phyloP scores from a whole-genome alignment of 164 flowering plant genomes.

The Macadamia integrifolia region DNA sequence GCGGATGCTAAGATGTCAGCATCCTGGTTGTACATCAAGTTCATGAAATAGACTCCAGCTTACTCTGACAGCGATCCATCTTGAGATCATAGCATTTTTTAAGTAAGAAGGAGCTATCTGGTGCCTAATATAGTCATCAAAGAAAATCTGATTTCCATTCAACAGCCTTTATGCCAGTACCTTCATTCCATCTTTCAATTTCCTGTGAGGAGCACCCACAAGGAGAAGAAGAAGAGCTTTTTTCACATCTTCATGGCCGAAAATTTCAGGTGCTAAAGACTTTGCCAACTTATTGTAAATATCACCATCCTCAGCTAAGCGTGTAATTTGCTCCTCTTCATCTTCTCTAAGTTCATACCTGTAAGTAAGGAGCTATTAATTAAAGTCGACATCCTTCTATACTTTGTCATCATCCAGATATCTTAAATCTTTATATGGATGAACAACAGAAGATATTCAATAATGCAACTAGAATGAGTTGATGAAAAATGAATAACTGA shows the following conservation, averaged over 20 bases:
- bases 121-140: background rate
- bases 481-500: too few relatives aligned
- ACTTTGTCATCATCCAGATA: background rate
- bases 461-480: too few relatives aligned
- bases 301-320: conserved; percentile 92
- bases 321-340: conserved; percentile 83
- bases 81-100: background rate
- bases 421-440: too few relatives aligned
- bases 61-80: background rate
- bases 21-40: background rate
- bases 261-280: conserved; percentile 97
- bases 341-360: conserved; percentile 82
- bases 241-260: conserved; percentile 97
- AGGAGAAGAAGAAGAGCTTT: conserved; percentile 97
- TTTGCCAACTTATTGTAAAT: conserved; percentile 81
- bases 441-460: too few relatives aligned
- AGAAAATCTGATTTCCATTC: background rate
- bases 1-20: background rate
- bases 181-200: conserved; percentile 98
- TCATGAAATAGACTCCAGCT: background rate
- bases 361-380: conserved; percentile 10
- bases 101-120: background rate
- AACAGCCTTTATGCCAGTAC: conserved; percentile 28
- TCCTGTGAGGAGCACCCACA: conserved; percentile 95
- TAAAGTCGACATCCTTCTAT: background rate